phyloP scores from a whole-genome alignment of 306 rosid genomes.

The Castanospermum australe region DNA sequence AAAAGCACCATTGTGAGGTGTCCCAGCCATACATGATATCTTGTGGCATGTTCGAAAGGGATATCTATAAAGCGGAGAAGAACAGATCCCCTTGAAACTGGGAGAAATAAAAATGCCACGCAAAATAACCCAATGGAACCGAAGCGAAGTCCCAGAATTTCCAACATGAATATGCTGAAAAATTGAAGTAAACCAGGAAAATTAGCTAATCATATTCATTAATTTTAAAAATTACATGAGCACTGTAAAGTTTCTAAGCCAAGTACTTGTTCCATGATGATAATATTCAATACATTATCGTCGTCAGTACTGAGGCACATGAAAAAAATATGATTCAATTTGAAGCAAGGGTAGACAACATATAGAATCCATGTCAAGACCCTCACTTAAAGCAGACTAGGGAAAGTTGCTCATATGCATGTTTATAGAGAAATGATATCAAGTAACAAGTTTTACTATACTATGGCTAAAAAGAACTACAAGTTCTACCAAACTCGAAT shows the following conservation, averaged over 20 bases:
- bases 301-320: not conserved
- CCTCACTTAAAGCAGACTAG: not conserved
- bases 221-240: not conserved
- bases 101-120: slow-evolving; percentile 77
- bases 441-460: not conserved
- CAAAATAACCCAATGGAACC: slow-evolving; percentile 69
- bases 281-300: not conserved
- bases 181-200: slow-evolving; percentile 15
- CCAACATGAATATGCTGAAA: slow-evolving; percentile 55
- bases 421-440: not conserved
- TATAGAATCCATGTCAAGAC: not conserved
- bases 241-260: not conserved
- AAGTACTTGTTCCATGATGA: slow-evolving; percentile 4
- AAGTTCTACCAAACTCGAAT: not conserved
- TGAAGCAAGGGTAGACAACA: not conserved
- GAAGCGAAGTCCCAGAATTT: slow-evolving; percentile 58
- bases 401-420: not conserved
- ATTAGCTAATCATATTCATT: slow-evolving; percentile 24
- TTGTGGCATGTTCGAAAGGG: slow-evolving; percentile 91
- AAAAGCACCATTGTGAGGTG: slow-evolving; percentile 92
- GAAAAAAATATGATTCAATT: not conserved
- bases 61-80: slow-evolving; percentile 79
- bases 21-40: slow-evolving; percentile 94
- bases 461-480: not conserved
- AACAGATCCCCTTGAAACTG: slow-evolving; percentile 87